Percentiles rank a stretch among this genome's conserved stretches.
Conservation (phyloP, 2,329 filamentous ascomycete genomes). For the Calcarisporium arbuscula region DNA sequence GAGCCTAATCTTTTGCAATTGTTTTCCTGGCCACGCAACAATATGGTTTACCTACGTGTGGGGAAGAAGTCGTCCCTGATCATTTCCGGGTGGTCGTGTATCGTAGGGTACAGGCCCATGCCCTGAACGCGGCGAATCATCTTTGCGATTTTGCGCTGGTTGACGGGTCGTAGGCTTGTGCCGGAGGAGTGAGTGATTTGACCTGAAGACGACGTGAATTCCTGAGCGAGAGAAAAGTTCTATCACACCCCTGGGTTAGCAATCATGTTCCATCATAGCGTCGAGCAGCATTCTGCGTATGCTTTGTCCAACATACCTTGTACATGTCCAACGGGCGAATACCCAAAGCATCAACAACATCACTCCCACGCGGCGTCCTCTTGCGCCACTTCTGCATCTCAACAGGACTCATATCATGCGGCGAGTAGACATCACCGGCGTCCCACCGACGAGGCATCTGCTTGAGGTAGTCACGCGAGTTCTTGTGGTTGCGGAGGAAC, state of each 20-base stretch:
- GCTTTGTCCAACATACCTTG: constrained; percentile 51
- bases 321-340: constrained; percentile 81
- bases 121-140: constrained; percentile 85
- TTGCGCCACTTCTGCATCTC: constrained; percentile 80
- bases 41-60: constrained; percentile 11
- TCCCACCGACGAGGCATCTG: constrained; percentile 68
- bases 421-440: constrained; percentile 80
- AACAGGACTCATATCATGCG: constrained; percentile 71
- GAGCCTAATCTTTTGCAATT: background rate
- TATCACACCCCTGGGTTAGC: constrained; percentile 27
- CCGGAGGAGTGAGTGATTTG: constrained; percentile 71
- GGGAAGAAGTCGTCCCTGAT: constrained; percentile 40
- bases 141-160: constrained; percentile 90
- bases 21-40: too few relatives aligned
- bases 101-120: constrained; percentile 84
- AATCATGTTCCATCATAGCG: background rate
- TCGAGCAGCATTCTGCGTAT: background rate
- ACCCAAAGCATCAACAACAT: constrained; percentile 74
- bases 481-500: constrained; percentile 30
- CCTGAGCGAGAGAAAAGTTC: constrained; percentile 90
- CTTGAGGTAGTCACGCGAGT: constrained; percentile 47
- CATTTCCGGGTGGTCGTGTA: constrained; percentile 83
- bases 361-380: constrained; percentile 49
- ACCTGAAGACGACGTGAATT: constrained; percentile 80
- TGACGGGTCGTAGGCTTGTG: constrained; percentile 78